These are phyloP conservation scores for Hordeum vulgare DNA, from an alignment of 176 grass and related monocot species.

Conservation along the genomic window DNA sequence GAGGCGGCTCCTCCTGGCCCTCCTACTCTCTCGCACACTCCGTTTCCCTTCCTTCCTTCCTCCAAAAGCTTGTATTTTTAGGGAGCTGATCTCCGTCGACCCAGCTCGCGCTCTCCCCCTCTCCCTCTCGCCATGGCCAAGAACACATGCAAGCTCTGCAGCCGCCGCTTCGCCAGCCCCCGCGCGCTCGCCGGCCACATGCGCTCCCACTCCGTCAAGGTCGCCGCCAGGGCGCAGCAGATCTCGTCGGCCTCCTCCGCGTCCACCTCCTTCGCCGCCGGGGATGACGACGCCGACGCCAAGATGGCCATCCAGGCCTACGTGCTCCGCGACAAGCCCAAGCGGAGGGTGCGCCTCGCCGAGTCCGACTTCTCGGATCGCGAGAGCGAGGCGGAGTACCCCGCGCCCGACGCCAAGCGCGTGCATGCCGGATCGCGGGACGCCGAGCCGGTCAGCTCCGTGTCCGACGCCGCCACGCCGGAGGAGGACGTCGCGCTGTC, in stretches of 20 bases:
- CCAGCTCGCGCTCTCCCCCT: not conserved
- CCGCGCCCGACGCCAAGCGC: slow-evolving; percentile 23
- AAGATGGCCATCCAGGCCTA: slow-evolving; percentile 18
- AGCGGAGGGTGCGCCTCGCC: slow-evolving; percentile 38
- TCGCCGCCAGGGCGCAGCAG: slow-evolving; percentile 32
- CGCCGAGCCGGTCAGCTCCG: slow-evolving; percentile 54
- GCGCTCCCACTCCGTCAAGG: slow-evolving; percentile 55
- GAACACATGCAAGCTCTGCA: slow-evolving; percentile 65
- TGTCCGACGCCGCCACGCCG: slow-evolving; percentile 43
- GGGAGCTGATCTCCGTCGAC: not conserved
- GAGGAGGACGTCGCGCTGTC: slow-evolving; percentile 64
- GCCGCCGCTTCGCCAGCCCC: slow-evolving; percentile 60
- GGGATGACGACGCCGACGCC: not conserved
- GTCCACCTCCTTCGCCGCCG: slow-evolving; percentile 32
- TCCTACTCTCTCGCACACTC: not conserved
- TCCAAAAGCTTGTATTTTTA: slow-evolving; percentile 36
- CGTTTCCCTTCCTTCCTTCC: slow-evolving; percentile 3
- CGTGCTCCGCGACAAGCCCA: slow-evolving; percentile 55
- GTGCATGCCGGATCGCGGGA: slow-evolving; percentile 28
- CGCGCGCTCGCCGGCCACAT: slow-evolving; percentile 70
- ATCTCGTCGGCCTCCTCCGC: slow-evolving; percentile 44
- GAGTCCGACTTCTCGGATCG: slow-evolving; percentile 61
- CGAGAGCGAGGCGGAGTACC: slow-evolving; percentile 56
- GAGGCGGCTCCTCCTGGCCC: slow-evolving; percentile 12
- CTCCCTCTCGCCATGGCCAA: slow-evolving; percentile 49